Conservation (phyloP, 331 rosid genomes). For the Quercus phellos region DNA sequence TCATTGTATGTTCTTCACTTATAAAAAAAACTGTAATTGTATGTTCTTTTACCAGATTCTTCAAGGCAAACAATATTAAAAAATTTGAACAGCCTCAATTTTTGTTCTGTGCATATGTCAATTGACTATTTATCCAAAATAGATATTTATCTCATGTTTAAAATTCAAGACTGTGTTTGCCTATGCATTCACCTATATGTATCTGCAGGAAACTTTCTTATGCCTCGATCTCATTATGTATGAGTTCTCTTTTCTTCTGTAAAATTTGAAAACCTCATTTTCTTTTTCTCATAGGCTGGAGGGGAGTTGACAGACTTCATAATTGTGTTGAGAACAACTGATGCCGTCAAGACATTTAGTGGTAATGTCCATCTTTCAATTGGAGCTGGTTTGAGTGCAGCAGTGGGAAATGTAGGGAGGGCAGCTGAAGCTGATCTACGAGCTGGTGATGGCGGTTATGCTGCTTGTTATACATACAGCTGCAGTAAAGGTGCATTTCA, state of each 20-base stretch:
- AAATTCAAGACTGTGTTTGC: background rate
- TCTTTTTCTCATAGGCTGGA: conserved; percentile 56
- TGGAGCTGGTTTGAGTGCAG: conserved; percentile 99
- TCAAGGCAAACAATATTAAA: background rate
- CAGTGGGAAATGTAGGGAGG: conserved; percentile 82
- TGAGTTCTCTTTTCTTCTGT: background rate
- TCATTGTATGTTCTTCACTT: background rate
- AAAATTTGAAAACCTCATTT: background rate
- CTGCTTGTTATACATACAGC: conserved; percentile 95
- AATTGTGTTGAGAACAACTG: conserved; percentile 77
- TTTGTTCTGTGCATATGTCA: background rate
- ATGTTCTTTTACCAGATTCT: conserved; percentile 8
- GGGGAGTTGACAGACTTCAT: conserved; percentile 94
- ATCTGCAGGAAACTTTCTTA: background rate
- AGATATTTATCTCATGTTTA: background rate
- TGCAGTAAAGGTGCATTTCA: conserved; percentile 76
- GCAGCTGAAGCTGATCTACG: conserved; percentile 89
- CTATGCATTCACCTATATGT: background rate
- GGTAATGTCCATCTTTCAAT: conserved; percentile 73
- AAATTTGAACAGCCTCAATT: background rate
- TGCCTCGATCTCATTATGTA: background rate
- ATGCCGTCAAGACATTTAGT: conserved; percentile 80
- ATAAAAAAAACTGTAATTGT: background rate
- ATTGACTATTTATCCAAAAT: background rate
- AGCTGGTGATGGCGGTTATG: conserved; percentile 94